A percentile compares a stretch with the other conserved stretches of the same genome.
These are phyloP conservation scores for Penicillium glabrum DNA, from an alignment of 2,329 filamentous ascomycete genomes.

Conservation along the genomic window DNA sequence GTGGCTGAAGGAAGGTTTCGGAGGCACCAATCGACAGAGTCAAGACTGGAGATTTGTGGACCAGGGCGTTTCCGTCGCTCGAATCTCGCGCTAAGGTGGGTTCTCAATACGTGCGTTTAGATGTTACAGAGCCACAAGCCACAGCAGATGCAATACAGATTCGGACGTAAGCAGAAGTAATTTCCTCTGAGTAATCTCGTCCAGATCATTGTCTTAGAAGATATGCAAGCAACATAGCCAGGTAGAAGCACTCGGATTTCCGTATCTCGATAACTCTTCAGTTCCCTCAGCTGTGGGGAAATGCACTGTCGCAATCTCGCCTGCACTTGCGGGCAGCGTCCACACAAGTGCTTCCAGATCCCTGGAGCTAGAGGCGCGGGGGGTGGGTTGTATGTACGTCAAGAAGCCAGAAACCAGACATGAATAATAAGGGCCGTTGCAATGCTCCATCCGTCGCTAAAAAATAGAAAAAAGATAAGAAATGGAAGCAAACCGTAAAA, in stretches of 20 bases:
- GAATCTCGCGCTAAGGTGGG: background rate
- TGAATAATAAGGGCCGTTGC: constrained; percentile 24
- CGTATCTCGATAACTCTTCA: constrained; percentile 11
- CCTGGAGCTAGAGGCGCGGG: background rate
- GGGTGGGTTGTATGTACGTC: constrained; percentile 19
- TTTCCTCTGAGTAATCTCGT: background rate
- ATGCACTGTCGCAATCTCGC: constrained; percentile 2
- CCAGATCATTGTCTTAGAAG: background rate
- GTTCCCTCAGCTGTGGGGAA: constrained; percentile 9
- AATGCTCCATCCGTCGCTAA: constrained; percentile 30
- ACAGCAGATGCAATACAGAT: background rate
- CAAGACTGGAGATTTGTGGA: constrained; percentile 6
- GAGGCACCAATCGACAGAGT: constrained; percentile 13
- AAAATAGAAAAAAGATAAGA: constrained; percentile 13
- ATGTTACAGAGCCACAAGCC: background rate
- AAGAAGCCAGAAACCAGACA: constrained; percentile 10
- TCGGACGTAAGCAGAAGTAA: background rate
- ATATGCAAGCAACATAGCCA: constrained; percentile 3
- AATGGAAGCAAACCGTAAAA: background rate
- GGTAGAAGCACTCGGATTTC: constrained; percentile 12
- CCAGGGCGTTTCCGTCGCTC: background rate
- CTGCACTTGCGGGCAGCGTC: background rate
- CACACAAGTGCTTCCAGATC: background rate
- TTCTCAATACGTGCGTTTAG: background rate
- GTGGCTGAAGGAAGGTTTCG: constrained; percentile 20